A percentile compares a stretch with the other conserved stretches of the same genome.
phyloP scores from a whole-genome alignment of 805 yeast genomes.

The Tetrapisispora fleetii region DNA sequence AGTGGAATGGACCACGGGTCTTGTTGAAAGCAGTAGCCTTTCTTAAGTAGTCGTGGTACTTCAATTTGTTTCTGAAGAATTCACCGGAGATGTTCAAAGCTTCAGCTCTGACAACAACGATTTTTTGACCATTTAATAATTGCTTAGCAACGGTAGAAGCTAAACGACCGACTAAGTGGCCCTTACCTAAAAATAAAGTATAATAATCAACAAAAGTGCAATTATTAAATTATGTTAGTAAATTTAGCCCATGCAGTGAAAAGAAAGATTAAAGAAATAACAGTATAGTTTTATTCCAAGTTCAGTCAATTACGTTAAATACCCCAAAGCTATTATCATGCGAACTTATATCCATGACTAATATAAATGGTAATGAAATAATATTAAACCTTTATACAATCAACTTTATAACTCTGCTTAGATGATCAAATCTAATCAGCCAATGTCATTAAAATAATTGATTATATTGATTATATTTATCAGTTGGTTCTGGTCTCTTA shows the following conservation, averaged over 20 bases:
- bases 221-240: slow-evolving; percentile 1
- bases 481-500: too few relatives aligned
- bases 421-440: too few relatives aligned
- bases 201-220: neutral
- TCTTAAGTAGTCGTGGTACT: slow-evolving; percentile 99
- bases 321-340: too few relatives aligned
- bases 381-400: too few relatives aligned
- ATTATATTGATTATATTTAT: too few relatives aligned
- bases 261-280: neutral
- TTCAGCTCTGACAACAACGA: slow-evolving; percentile 96
- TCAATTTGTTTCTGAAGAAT: slow-evolving; percentile 99
- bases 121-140: slow-evolving; percentile 94
- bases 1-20: slow-evolving; percentile 99
- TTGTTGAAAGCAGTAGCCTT: slow-evolving; percentile 98
- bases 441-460: too few relatives aligned
- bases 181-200: slow-evolving; percentile 53
- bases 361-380: too few relatives aligned
- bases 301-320: too few relatives aligned
- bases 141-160: slow-evolving; percentile 98
- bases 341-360: too few relatives aligned
- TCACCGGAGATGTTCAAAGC: slow-evolving; percentile 98
- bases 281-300: neutral
- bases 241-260: neutral
- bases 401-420: too few relatives aligned
- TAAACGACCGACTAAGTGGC: slow-evolving; percentile 99